phyloP scores from a whole-genome alignment of 352 stramenopile species.

The Pilasporangium apinafurcum region DNA sequence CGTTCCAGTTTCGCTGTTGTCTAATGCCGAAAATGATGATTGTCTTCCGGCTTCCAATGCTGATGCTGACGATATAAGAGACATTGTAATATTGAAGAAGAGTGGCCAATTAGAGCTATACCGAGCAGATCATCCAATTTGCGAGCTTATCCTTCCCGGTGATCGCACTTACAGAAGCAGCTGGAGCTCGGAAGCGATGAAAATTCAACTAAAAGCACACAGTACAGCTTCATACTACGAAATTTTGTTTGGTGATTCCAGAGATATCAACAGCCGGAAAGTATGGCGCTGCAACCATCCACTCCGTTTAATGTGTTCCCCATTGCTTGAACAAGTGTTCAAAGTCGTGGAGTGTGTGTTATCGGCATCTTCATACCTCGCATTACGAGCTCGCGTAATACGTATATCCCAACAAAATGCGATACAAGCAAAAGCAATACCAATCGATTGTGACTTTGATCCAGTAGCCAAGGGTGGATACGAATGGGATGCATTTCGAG shows the following conservation, averaged over 20 bases:
- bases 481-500: constrained; percentile 9
- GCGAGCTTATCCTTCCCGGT: constrained; percentile 14
- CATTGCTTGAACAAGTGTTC: constrained; percentile 28
- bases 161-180: not conserved
- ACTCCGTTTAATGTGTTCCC: constrained; percentile 17
- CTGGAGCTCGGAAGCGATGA: constrained; percentile 4
- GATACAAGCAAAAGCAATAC: not conserved
- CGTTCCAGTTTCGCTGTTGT: constrained; percentile 17
- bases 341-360: constrained; percentile 19
- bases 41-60: not conserved
- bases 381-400: constrained; percentile 2
- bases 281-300: constrained; percentile 38
- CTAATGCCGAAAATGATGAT: not conserved
- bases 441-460: not conserved
- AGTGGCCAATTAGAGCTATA: constrained; percentile 24
- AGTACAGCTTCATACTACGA: constrained; percentile 19
- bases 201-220: constrained; percentile 18
- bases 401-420: not conserved
- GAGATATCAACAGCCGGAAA: constrained; percentile 10
- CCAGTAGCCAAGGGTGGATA: not conserved
- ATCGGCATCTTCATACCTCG: constrained; percentile 7
- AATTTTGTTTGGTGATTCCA: constrained; percentile 10
- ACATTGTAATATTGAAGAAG: constrained; percentile 37
- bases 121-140: constrained; percentile 22
- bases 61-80: not conserved